Percentiles rank a stretch among this genome's conserved stretches.
phyloP scores from a whole-genome alignment of 2,329 filamentous ascomycete genomes.

The Fusarium equiseti region DNA sequence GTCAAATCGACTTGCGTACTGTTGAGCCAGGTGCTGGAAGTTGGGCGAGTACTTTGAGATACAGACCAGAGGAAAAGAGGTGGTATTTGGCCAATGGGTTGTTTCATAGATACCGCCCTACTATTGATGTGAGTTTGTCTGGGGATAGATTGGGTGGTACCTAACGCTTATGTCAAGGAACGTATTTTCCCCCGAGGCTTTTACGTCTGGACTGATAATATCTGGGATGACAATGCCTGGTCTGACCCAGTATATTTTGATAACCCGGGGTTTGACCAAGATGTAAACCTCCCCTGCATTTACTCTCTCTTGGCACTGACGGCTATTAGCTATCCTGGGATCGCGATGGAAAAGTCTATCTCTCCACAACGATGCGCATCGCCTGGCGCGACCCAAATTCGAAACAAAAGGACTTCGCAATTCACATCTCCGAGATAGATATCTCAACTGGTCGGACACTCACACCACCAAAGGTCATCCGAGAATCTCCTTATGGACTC shows the following conservation, averaged over 20 bases:
- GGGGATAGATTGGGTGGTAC: fast-evolving
- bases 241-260: constrained; percentile 67
- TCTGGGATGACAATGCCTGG: constrained; percentile 64
- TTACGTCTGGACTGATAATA: constrained; percentile 64
- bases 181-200: constrained; percentile 66
- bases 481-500: constrained; percentile 55
- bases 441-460: constrained; percentile 57
- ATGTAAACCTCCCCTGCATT: constrained; percentile 38
- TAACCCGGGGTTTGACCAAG: constrained; percentile 65
- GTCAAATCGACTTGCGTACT: constrained; percentile 65
- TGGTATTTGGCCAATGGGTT: constrained; percentile 62
- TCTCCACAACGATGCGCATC: constrained; percentile 58
- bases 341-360: constrained; percentile 61
- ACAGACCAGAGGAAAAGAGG: constrained; percentile 53
- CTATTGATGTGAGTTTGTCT: constrained; percentile 46
- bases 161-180: constrained; percentile 42
- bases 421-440: constrained; percentile 60
- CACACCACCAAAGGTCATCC: constrained; percentile 52
- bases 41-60: constrained; percentile 62
- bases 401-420: constrained; percentile 64
- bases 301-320: neutral
- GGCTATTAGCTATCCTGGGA: constrained; percentile 58
- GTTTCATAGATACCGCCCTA: constrained; percentile 58
- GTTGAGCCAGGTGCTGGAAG: constrained; percentile 64
- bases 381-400: constrained; percentile 52